Conservation (phyloP, 129 eudicot species). For the Sambucus nigra region DNA sequence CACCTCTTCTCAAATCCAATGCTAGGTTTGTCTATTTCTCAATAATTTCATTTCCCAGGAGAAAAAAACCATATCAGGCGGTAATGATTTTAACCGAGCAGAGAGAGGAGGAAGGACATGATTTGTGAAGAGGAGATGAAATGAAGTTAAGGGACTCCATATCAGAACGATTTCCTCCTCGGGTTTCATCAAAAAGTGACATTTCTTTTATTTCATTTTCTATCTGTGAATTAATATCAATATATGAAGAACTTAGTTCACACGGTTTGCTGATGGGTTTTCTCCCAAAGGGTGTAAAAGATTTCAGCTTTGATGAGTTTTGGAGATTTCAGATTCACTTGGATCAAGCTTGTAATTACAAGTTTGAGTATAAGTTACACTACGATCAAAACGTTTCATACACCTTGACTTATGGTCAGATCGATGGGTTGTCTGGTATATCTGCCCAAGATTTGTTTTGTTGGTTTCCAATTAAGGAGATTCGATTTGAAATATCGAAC, state of each 20-base stretch:
- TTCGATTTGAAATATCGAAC: slow-evolving; percentile 78
- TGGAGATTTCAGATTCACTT: slow-evolving; percentile 58
- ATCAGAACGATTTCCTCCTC: too few species aligned
- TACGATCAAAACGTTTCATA: slow-evolving; percentile 71
- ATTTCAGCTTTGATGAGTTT: slow-evolving; percentile 38
- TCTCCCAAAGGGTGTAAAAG: slow-evolving; percentile 64
- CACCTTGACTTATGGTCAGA: slow-evolving; percentile 42
- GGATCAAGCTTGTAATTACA: slow-evolving; percentile 71
- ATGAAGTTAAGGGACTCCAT: too few species aligned
- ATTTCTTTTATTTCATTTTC: slow-evolving; percentile 14
- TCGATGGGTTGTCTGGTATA: slow-evolving; percentile 57
- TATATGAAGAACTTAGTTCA: slow-evolving; percentile 48
- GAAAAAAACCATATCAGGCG: too few species aligned
- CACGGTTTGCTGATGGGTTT: slow-evolving; percentile 69
- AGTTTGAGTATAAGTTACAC: slow-evolving; percentile 76
- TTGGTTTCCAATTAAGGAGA: slow-evolving; percentile 75
- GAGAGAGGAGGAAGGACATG: too few species aligned
- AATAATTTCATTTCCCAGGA: too few species aligned
- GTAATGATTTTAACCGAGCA: too few species aligned
- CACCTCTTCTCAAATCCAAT: too few species aligned
- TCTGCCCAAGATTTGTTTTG: slow-evolving; percentile 80
- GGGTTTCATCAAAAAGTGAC: too few species aligned
- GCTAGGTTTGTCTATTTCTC: too few species aligned
- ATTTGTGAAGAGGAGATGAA: too few species aligned
- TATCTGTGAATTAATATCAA: slow-evolving; percentile 23